phyloP scores from a whole-genome alignment of 805 yeast genomes.

The Kazachstania africana region DNA sequence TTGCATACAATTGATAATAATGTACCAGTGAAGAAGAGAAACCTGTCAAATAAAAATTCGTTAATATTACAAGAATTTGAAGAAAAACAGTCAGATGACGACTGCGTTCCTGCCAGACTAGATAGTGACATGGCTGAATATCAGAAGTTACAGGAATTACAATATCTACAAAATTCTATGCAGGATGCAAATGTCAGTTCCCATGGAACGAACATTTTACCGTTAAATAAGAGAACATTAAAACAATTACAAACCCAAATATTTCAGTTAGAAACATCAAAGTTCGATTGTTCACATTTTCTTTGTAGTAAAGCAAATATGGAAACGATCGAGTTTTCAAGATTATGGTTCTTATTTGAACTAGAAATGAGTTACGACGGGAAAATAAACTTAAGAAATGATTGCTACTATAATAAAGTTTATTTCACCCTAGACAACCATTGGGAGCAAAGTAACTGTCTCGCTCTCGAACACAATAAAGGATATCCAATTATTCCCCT shows the following conservation, averaged over 20 bases:
- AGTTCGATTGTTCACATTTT: slow-evolving; percentile 10
- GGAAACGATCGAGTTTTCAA: slow-evolving; percentile 4
- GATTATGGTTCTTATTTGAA: slow-evolving; percentile 25
- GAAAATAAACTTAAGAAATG: slow-evolving; percentile 17
- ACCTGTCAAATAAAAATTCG: too few species aligned
- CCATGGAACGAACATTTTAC: neutral
- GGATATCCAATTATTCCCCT: slow-evolving; percentile 9
- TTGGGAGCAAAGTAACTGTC: slow-evolving; percentile 13
- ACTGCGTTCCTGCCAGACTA: too few species aligned
- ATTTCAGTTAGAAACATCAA: slow-evolving; percentile 7
- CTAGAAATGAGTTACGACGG: slow-evolving; percentile 20
- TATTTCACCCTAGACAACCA: slow-evolving; percentile 12
- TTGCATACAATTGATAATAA: too few species aligned
- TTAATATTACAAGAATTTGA: too few species aligned
- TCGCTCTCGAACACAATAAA: slow-evolving; percentile 3
- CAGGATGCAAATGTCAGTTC: neutral
- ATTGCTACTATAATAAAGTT: slow-evolving; percentile 17
- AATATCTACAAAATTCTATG: too few species aligned
- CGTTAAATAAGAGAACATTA: slow-evolving; percentile 11
- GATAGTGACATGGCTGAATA: slow-evolving; percentile 2
- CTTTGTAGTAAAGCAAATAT: slow-evolving; percentile 10
- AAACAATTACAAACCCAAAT: slow-evolving; percentile 14
- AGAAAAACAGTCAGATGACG: too few species aligned
- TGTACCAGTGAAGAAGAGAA: too few species aligned
- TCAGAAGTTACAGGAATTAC: neutral